A percentile compares a stretch with the other conserved stretches of the same genome.
Evolutionary conservation across 176 grass and related monocot genomes (phyloP).

Genomic region (Rhipidocladum racemiflorum): DNA sequence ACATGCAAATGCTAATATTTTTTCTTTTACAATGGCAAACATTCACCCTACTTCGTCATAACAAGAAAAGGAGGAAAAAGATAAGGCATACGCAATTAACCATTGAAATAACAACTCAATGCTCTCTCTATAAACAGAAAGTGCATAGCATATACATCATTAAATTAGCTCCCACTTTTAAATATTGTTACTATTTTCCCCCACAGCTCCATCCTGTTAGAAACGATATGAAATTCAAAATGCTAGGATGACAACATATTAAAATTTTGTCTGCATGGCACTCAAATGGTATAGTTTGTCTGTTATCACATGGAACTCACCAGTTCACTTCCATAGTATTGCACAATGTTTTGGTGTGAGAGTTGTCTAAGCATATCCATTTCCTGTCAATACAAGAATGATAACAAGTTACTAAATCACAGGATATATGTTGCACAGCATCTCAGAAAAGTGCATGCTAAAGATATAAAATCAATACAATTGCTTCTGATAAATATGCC

Average conservation of each 20-base stretch:
- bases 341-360: constrained; percentile 65
- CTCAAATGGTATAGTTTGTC: not conserved
- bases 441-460: not conserved
- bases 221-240: not conserved
- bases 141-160: not conserved
- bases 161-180: not conserved
- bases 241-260: not conserved
- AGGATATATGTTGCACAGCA: not conserved
- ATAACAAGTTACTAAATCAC: constrained; percentile 14
- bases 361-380: constrained; percentile 55
- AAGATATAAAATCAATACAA: not conserved
- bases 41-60: not conserved
- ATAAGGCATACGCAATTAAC: not conserved
- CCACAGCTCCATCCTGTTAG: not conserved
- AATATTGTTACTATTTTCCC: not conserved
- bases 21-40: not conserved
- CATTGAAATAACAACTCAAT: not conserved
- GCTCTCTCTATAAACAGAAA: not conserved
- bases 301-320: constrained; percentile 39
- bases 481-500: constrained; percentile 3
- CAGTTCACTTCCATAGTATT: constrained; percentile 62
- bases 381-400: constrained; percentile 41
- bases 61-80: not conserved
- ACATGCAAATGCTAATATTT: not conserved
- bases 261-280: not conserved